Conservation (phyloP, 805 yeast species). For the Saccharomycopsis sp. region DNA sequence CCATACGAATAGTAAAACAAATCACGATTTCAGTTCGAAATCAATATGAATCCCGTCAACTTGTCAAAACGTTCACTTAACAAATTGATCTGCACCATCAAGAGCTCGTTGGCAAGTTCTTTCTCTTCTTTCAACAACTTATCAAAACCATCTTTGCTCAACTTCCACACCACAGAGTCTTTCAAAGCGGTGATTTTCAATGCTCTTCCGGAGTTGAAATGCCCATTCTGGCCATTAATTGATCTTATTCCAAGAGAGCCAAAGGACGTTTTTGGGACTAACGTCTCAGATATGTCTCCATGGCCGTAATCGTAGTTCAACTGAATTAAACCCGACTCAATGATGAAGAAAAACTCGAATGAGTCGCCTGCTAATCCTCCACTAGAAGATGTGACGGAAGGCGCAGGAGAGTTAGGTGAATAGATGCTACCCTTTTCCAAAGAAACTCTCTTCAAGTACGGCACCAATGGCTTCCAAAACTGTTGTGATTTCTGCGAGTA, state of each 20-base stretch:
- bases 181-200: constrained; percentile 31
- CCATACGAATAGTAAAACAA: background rate
- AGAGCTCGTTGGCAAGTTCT: constrained; percentile 33
- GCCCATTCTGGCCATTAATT: constrained; percentile 8
- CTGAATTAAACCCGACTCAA: constrained; percentile 41
- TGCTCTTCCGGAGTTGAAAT: constrained; percentile 33
- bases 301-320: constrained; percentile 41
- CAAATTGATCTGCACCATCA: constrained; percentile 35
- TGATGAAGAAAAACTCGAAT: constrained; percentile 39
- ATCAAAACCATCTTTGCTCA: constrained; percentile 28
- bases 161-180: constrained; percentile 37
- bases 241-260: constrained; percentile 45
- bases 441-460: constrained; percentile 43
- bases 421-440: constrained; percentile 39
- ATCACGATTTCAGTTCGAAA: constrained; percentile 29
- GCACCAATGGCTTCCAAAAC: constrained; percentile 56
- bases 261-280: constrained; percentile 68
- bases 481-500: constrained; percentile 40
- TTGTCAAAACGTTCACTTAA: constrained; percentile 40
- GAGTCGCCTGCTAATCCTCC: background rate
- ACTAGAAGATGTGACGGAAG: background rate
- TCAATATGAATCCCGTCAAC: constrained; percentile 40
- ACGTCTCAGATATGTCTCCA: constrained; percentile 38
- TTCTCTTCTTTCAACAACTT: constrained; percentile 28
- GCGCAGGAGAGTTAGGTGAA: constrained; percentile 32